Base-by-base conservation (phyloP, 2,329 filamentous ascomycete species). In the Neoarthrinium moseri region DNA sequence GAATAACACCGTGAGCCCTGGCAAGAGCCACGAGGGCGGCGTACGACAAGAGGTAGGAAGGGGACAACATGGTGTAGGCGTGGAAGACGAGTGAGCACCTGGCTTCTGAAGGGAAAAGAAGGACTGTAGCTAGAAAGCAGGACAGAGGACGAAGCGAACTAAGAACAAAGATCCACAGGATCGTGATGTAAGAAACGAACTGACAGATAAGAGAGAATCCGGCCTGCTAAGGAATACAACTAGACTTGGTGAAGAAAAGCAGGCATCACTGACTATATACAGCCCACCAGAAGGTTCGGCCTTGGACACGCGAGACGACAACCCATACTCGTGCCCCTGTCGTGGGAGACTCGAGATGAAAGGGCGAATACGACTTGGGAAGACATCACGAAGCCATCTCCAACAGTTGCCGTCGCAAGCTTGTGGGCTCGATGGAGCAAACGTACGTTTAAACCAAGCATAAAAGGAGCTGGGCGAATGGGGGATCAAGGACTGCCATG, bases 1-100 rank as follows among this genome's bases (percentile, higher is more conserved):
- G 59, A 48, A 79, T 72, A 24, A 75, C 72, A 22, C 67, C 70
- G 52, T 79, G 76, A 22, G 64, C 71, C 20, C 62, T 61, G 43
- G 59, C 62, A 13, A 73, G 46, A 20, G 65, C 57, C 51, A 67
- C 34, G 47, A 71, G 50, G 53, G 63, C 60, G 47, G 61, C 56
- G 49, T 66, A 50, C 29, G 63, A 64, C 45, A 68, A 53, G 40
- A 63, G 49, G 46, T 54, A 60, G 29, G 59, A 59, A 48, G 61
- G 58, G 37, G 63, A 67, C 55, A 59, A 56, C 67, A 72, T 72
- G 22, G 57, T 69, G 59, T 48, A 27, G 48, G 51, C 51, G 42
- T 52, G 43, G 50, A 53, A 40, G 46, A 52, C 54, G 60, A 53
- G 51, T 57, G 58, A 60, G 64, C 63, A 65, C 62, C 53, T 54